Evolutionary conservation across 192 early-diverging fungal species (phyloP).

Genomic region (Dissophora ornata): DNA sequence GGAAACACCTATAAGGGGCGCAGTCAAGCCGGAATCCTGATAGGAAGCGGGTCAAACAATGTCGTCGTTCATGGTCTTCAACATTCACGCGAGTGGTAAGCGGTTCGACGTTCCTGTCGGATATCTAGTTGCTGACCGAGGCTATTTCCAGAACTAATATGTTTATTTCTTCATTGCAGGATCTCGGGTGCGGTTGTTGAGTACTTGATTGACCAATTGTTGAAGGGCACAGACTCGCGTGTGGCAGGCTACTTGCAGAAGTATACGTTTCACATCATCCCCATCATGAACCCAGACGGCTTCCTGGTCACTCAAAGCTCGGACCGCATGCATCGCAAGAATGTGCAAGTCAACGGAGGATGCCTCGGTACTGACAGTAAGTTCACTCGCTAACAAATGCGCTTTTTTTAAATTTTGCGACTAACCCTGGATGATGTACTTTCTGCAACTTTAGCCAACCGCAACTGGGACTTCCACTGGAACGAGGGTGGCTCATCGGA

Average conservation of each 20-base stretch:
- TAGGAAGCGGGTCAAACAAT: constrained; percentile 19
- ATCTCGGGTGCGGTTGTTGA: constrained; percentile 55
- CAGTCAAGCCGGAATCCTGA: constrained; percentile 18
- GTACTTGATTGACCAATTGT: constrained; percentile 31
- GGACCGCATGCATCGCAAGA: constrained; percentile 57
- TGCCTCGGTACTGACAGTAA: constrained; percentile 40
- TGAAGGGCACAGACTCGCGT: constrained; percentile 22
- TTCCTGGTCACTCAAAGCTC: constrained; percentile 59
- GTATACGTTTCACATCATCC: constrained; percentile 65
- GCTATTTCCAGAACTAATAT: too few species aligned
- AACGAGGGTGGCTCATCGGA: constrained; percentile 54
- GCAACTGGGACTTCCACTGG: constrained; percentile 62
- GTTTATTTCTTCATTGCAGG: too few species aligned
- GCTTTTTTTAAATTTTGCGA: neutral
- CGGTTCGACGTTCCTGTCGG: neutral
- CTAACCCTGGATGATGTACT: too few species aligned
- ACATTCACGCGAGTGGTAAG: constrained; percentile 70
- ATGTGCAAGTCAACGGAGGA: constrained; percentile 47
- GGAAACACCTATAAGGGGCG: constrained; percentile 19
- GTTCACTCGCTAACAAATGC: neutral
- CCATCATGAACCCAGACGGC: constrained; percentile 67
- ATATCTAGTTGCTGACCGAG: neutral
- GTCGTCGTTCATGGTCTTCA: constrained; percentile 45
- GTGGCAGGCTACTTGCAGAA: constrained; percentile 43
- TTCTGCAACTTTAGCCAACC: constrained; percentile 56